These are phyloP conservation scores for Rickenella mellea DNA, from an alignment of 768 basidiomycete genomes.

Conservation along the genomic window DNA sequence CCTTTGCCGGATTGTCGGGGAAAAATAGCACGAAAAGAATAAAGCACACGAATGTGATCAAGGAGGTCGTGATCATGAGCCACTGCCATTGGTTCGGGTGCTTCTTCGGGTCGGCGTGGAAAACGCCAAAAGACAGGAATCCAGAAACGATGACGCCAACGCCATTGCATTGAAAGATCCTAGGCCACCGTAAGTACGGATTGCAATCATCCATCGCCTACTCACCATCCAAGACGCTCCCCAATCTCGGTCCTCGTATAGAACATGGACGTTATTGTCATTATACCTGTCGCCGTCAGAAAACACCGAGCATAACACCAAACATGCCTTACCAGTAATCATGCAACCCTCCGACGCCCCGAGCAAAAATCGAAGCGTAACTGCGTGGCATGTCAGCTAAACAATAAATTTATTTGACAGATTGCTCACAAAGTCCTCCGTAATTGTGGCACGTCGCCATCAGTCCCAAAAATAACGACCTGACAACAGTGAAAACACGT, in stretches of 20 bases:
- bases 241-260: slow-evolving; percentile 13
- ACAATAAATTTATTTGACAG: neutral
- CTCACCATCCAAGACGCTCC: slow-evolving; percentile 35
- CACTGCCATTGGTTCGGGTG: slow-evolving; percentile 10
- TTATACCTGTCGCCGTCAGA: slow-evolving; percentile 44
- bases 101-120: slow-evolving; percentile 3
- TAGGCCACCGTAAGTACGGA: neutral
- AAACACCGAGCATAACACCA: too few relatives aligned
- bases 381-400: slow-evolving; percentile 1
- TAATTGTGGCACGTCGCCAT: slow-evolving; percentile 13
- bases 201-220: slow-evolving; percentile 23
- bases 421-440: slow-evolving; percentile 11
- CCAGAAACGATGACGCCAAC: slow-evolving; percentile 10
- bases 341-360: slow-evolving; percentile 14
- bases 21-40: slow-evolving; percentile 13
- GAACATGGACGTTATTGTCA: slow-evolving; percentile 14
- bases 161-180: slow-evolving; percentile 15
- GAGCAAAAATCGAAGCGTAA: slow-evolving; percentile 12
- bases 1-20: slow-evolving; percentile 18
- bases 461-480: slow-evolving; percentile 14
- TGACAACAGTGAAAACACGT: neutral
- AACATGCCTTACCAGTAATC: too few relatives aligned
- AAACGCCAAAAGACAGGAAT: slow-evolving; percentile 12
- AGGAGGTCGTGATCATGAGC: slow-evolving; percentile 15
- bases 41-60: slow-evolving; percentile 10